Percentiles rank a stretch among this genome's conserved stretches.
Evolutionary conservation across 2,329 filamentous ascomycete genomes (phyloP).

Genomic region (Clonostachys sp.): DNA sequence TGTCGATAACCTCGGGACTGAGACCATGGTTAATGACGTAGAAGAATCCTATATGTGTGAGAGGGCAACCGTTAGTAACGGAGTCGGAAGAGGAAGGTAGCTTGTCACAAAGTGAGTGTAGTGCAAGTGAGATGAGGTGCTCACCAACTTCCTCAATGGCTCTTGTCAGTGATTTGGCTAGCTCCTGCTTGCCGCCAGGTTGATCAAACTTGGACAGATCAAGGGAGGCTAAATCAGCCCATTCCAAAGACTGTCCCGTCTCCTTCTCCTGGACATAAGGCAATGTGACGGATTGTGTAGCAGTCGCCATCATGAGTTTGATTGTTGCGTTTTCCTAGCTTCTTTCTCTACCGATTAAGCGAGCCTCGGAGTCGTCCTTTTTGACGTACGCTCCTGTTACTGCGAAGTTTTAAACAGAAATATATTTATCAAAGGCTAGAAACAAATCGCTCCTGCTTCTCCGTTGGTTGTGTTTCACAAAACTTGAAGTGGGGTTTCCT

Average conservation of each 20-base stretch:
- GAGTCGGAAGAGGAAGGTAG: background rate
- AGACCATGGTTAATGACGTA: conserved; percentile 58
- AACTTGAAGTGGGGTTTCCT: too few species aligned
- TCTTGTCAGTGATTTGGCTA: conserved; percentile 47
- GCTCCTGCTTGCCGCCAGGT: conserved; percentile 44
- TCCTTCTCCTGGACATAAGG: background rate
- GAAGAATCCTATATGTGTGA: conserved; percentile 38
- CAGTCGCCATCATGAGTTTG: background rate
- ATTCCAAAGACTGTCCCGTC: conserved; percentile 20
- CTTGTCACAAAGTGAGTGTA: background rate
- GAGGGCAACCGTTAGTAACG: background rate
- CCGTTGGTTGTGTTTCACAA: too few species aligned
- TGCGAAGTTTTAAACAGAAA: too few species aligned
- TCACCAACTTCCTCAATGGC: conserved; percentile 36
- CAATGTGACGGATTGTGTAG: background rate
- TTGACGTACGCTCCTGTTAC: too few species aligned
- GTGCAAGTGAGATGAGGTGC: background rate
- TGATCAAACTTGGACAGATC: conserved; percentile 47
- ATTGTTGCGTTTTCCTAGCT: too few species aligned
- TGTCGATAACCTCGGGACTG: conserved; percentile 50
- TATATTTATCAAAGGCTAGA: too few species aligned
- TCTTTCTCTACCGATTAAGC: too few species aligned
- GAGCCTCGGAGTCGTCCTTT: too few species aligned
- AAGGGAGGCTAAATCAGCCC: conserved; percentile 52
- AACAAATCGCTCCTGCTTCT: too few species aligned